Base-by-base conservation (phyloP, 2,329 filamentous ascomycete genomes). In the Ciborinia camelliae region DNA sequence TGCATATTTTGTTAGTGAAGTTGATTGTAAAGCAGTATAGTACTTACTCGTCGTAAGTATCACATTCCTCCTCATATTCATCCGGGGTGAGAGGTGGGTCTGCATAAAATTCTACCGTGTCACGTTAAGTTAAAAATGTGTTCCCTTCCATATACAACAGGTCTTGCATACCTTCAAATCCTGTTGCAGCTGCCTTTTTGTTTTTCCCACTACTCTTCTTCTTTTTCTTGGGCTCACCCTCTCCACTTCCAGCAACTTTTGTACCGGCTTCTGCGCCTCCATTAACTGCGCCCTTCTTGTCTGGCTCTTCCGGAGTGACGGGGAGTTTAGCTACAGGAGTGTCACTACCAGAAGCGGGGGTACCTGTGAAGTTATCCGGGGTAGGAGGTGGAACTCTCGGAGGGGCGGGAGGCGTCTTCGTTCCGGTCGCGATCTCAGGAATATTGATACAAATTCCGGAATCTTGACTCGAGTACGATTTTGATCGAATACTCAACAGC, bases 21-120 rank as follows among this genome's bases (percentile, higher is more conserved):
- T 75, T 69, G 77, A 70, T 37, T n/a, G 20, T 54, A 15, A 20
- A 28, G 9, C 7, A 26, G 26, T 48, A 32, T 2, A 18, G 4
- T 26, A 62, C 86, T 75, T 79, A 90, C 80, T 78, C 75, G 68
- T 85, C 75, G 73, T 97, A 99, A 30, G 95, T 78, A 15, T 83
- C 80, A 26, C 82, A 78, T 72, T 96, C 90, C 59, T 89, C 82
- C 3, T 82, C 77, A 57, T 85, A 82, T 73, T 96, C 87, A 0
- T 81, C 69, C 2, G 88, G 86, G 0, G 89, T 93, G 67, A 96
- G 78, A 0, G 92, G 92, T 0, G 88, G 82, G 75, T 98, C 94
- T 15, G 90, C 87, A 74, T 86, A 95, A 75, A 86, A 91, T 67
- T 92, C 88, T 84, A 64, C 28, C 10, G 51, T 45, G 54, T 39